Base-by-base conservation (phyloP, 345 rosid genomes). In the Psidium guajava region DNA sequence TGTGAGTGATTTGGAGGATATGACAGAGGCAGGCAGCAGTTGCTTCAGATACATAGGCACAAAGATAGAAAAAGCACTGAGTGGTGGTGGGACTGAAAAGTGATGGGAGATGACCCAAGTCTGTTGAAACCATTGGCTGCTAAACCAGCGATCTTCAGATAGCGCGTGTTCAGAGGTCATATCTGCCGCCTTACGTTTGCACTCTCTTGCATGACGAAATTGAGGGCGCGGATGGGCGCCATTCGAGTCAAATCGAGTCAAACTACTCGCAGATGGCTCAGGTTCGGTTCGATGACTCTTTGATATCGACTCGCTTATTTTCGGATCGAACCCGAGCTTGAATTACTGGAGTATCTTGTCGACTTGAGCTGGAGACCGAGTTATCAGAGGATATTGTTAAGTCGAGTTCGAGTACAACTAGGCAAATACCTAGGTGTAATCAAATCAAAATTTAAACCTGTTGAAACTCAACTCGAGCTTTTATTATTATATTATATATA, bases 81-180 rank as follows among this genome's bases (percentile, higher is more conserved):
- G n/a, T 47, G 18, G 77, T 36, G 77, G 24, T 32, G 77, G 77
- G 44, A 16, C 44, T 64, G 36, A 64, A 64, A 64, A 32, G 44
- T 64, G 77, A 32, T 69, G 77, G 77, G 25, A 69, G 40, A 32
- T 21, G 77, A 69, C 47, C 47, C 77, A 18, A 8, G 2, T 36
- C 77, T 9, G 47, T 10, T 55, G 52, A 84, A 73, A 84, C 86
- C 86, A 54, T 52, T 73, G 86, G 86, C 86, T 28, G 21, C 77
- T 16, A 16, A 18, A 84, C 82, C 86, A 36, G 82, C 64, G 11
- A 73, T 51, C 47, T 11, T 1, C 6, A 11, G 32, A 18, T 0
- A 3, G 13, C 20, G 77, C 12, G 77, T 44, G 22, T 69, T 18
- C 75, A 18, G 77, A 64, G 44, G 47, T 32, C 22, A 32, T 64